A percentile compares a stretch with the other conserved stretches of the same genome.
These are phyloP conservation scores for Myrica gale DNA, from an alignment of 306 rosid species.

Conservation along the genomic window DNA sequence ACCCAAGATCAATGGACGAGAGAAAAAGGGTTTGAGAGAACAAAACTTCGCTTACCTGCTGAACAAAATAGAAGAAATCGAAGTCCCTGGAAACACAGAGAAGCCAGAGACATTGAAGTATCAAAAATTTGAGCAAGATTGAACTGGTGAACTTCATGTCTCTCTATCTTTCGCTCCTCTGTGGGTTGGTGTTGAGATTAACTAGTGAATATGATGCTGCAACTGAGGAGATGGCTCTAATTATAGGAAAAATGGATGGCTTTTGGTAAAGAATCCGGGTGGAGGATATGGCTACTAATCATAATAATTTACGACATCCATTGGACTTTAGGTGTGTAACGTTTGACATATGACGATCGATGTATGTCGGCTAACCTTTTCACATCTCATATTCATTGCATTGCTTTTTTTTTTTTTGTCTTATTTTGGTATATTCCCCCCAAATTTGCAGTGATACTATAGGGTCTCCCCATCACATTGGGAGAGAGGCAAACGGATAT, in stretches of 20 bases:
- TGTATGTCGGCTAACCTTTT: background rate
- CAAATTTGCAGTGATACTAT: background rate
- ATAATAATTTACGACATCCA: background rate
- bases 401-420: background rate
- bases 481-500: too few species aligned
- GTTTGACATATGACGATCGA: background rate
- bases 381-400: background rate
- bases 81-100: constrained; percentile 51
- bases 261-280: background rate
- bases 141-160: constrained; percentile 37
- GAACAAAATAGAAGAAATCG: constrained; percentile 87
- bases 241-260: background rate
- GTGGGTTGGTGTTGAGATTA: background rate
- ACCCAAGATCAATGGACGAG: background rate
- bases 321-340: background rate
- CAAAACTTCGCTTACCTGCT: constrained; percentile 43
- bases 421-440: background rate
- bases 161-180: background rate
- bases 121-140: constrained; percentile 38
- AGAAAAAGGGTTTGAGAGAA: background rate
- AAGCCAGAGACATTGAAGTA: constrained; percentile 45
- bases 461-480: background rate
- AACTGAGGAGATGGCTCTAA: background rate
- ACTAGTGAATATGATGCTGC: background rate
- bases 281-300: background rate